These are phyloP conservation scores for Saccharomycopsis fodiens DNA, from an alignment of 805 yeast species.

Conservation along the genomic window DNA sequence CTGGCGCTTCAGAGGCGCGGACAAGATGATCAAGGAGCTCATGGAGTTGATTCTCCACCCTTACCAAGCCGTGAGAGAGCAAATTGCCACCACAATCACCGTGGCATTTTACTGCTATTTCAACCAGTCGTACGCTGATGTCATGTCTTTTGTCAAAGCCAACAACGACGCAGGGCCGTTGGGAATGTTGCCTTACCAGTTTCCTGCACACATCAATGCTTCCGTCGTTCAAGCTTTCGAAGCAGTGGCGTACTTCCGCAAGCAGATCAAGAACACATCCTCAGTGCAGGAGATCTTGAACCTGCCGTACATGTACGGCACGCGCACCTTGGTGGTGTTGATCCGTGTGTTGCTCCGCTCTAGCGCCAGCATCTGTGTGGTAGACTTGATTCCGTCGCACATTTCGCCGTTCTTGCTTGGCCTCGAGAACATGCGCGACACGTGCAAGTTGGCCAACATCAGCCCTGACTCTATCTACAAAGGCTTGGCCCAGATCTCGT, in stretches of 20 bases:
- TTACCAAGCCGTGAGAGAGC: conserved; percentile 64
- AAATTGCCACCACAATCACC: conserved; percentile 54
- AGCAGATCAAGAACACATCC: conserved; percentile 23
- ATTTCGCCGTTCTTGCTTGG: conserved; percentile 65
- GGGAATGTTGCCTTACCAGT: conserved; percentile 28
- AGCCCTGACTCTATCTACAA: conserved; percentile 43
- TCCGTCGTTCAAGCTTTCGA: conserved; percentile 38
- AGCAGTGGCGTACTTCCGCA: conserved; percentile 35
- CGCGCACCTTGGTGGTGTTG: conserved; percentile 61
- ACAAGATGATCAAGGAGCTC: conserved; percentile 36
- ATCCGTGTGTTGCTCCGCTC: conserved; percentile 39
- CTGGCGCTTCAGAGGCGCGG: conserved; percentile 49
- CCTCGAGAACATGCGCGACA: conserved; percentile 65
- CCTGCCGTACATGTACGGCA: conserved; percentile 53
- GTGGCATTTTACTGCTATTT: conserved; percentile 31
- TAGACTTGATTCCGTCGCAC: conserved; percentile 42
- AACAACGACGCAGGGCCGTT: conserved; percentile 25
- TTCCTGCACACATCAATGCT: conserved; percentile 28
- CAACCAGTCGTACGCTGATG: conserved; percentile 35
- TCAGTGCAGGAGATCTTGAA: conserved; percentile 50
- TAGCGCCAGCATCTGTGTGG: conserved; percentile 41
- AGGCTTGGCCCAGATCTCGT: conserved; percentile 41
- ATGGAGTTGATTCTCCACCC: conserved; percentile 49
- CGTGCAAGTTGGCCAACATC: conserved; percentile 61
- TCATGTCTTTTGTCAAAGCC: conserved; percentile 31